Evolutionary conservation across 495 filamentous ascomycete genomes (phyloP).

Genomic region (Xylaria nigripes): DNA sequence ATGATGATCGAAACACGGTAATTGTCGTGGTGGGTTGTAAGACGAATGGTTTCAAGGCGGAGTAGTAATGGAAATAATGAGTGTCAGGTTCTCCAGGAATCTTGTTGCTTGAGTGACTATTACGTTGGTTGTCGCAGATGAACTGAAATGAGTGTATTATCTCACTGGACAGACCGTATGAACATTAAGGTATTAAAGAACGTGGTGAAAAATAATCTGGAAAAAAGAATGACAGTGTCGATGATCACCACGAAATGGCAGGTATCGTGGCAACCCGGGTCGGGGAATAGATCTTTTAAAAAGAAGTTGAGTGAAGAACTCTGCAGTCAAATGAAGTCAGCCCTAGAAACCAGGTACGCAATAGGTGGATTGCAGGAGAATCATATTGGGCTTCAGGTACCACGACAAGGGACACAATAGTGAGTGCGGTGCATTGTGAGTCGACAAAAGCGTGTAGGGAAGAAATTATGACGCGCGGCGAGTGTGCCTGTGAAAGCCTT

Average conservation of each 20-base stretch:
- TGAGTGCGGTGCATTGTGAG: constrained; percentile 14
- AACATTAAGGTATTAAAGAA: constrained; percentile 49
- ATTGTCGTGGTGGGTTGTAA: constrained; percentile 13
- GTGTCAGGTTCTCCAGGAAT: constrained; percentile 48
- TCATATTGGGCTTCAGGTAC: constrained; percentile 22
- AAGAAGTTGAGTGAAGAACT: constrained; percentile 23
- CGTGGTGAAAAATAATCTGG: constrained; percentile 37
- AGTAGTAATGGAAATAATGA: constrained; percentile 32
- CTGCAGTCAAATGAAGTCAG: constrained; percentile 24
- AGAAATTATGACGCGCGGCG: constrained; percentile 21
- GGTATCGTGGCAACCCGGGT: constrained; percentile 28
- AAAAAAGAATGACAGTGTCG: constrained; percentile 27
- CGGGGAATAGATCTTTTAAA: constrained; percentile 33
- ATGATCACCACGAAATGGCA: constrained; percentile 31
- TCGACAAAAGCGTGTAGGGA: constrained; percentile 23
- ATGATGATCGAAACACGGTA: constrained; percentile 47
- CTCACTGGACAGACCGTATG: constrained; percentile 32
- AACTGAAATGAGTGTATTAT: constrained; percentile 41
- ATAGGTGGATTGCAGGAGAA: constrained; percentile 22
- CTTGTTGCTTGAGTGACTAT: constrained; percentile 27
- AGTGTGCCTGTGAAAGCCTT: constrained; percentile 23
- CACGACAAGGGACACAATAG: constrained; percentile 24
- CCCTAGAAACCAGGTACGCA: constrained; percentile 19
- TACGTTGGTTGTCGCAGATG: constrained; percentile 31
- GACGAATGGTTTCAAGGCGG: constrained; percentile 11